These are phyloP conservation scores for Apium graveolens DNA, from an alignment of 129 eudicot species.

Conservation along the genomic window DNA sequence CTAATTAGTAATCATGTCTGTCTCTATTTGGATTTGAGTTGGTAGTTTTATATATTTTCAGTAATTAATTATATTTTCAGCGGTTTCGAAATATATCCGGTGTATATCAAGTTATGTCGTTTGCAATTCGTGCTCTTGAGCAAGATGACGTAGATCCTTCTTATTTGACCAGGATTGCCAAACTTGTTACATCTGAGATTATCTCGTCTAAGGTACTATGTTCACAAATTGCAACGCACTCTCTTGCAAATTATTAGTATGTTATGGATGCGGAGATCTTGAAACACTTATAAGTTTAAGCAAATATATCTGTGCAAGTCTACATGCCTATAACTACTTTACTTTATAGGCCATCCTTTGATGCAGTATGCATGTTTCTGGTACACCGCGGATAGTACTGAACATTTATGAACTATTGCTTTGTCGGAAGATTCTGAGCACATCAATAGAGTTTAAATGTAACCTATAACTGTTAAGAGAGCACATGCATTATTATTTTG, in stretches of 20 bases:
- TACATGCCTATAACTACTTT: neutral
- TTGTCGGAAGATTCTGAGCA: neutral
- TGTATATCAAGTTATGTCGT: conserved; percentile 82
- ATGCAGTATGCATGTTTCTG: neutral
- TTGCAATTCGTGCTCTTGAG: conserved; percentile 66
- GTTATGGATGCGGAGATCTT: neutral
- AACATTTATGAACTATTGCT: neutral
- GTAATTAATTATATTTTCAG: conserved; percentile 26
- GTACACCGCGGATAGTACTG: neutral
- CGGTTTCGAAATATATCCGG: conserved; percentile 88
- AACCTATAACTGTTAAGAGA: neutral
- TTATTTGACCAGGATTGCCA: conserved; percentile 71
- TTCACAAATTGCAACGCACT: neutral
- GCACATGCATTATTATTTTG: neutral
- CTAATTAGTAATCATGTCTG: neutral
- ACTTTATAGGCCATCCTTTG: neutral
- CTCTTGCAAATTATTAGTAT: neutral
- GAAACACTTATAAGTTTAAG: neutral
- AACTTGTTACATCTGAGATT: conserved; percentile 77
- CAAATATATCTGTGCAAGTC: neutral
- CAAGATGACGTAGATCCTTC: conserved; percentile 54
- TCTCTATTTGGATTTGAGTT: neutral
- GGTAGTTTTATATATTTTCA: neutral
- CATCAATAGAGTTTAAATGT: neutral
- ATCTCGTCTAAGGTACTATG: conserved; percentile 72